These are phyloP conservation scores for Hyphopichia buzzinii DNA, from an alignment of 1,139 yeast genomes.

Conservation along the genomic window DNA sequence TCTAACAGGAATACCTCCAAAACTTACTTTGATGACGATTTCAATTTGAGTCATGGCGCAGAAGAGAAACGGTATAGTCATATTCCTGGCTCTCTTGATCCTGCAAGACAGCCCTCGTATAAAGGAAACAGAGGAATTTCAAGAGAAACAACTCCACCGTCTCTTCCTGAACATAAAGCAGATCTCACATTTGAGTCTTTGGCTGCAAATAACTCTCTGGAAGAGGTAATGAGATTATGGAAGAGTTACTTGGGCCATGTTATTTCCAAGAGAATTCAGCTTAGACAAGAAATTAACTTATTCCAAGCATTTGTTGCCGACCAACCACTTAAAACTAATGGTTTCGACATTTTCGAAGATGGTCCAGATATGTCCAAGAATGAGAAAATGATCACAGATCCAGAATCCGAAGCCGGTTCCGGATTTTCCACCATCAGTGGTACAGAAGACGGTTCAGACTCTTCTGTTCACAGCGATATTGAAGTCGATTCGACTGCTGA, in stretches of 20 bases:
- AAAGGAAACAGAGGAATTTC: constrained; percentile 3
- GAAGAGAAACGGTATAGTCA: not conserved
- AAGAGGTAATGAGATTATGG: constrained; percentile 33
- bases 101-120: constrained; percentile 3
- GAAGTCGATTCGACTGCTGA: constrained; percentile 21
- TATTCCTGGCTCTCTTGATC: constrained; percentile 1
- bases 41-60: constrained; percentile 1
- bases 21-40: constrained; percentile 1
- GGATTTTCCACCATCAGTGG: constrained; percentile 9
- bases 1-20: not conserved
- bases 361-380: not conserved
- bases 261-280: constrained; percentile 36
- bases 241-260: constrained; percentile 35
- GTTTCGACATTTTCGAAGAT: constrained; percentile 3
- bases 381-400: not conserved
- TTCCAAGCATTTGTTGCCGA: constrained; percentile 29
- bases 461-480: not conserved
- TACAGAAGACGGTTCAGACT: constrained; percentile 4
- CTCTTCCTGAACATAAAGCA: constrained; percentile 23
- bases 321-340: constrained; percentile 8
- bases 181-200: constrained; percentile 3
- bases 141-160: constrained; percentile 18
- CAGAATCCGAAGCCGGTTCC: constrained; percentile 4
- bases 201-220: constrained; percentile 4
- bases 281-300: constrained; percentile 41